Percentiles rank a stretch among this genome's conserved stretches.
Conservation (phyloP, 176 grass and related monocot species). For the barley (Hordeum vulgare) region MorexV3_pseudomolecules_assembly NC_058524.1:152978416-152978915, state of each 20-base stretch:
- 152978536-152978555: conserved; percentile 38
- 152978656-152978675: not conserved
- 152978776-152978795: not conserved
- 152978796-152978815: not conserved
- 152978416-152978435: not conserved
- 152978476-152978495: conserved; percentile 53
- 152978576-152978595: not conserved
- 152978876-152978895: not conserved
- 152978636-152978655: conserved; percentile 9
- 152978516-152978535: conserved; percentile 51
- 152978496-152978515: conserved; percentile 73
- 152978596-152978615: not conserved
- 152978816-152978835: too few species aligned
- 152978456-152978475: not conserved
- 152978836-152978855: not conserved
- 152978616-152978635: conserved; percentile 30
- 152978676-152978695: not conserved
- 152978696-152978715: not conserved
- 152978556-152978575: conserved; percentile 39
- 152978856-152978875: not conserved
- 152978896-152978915: too few species aligned
- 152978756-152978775: not conserved
- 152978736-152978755: not conserved
- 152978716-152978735: not conserved
- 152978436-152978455: not conserved